Percentiles rank a stretch among this genome's conserved stretches.
phyloP scores from a whole-genome alignment of 371 early-diverging fungal species.

The Mortierella polycephala region DNA sequence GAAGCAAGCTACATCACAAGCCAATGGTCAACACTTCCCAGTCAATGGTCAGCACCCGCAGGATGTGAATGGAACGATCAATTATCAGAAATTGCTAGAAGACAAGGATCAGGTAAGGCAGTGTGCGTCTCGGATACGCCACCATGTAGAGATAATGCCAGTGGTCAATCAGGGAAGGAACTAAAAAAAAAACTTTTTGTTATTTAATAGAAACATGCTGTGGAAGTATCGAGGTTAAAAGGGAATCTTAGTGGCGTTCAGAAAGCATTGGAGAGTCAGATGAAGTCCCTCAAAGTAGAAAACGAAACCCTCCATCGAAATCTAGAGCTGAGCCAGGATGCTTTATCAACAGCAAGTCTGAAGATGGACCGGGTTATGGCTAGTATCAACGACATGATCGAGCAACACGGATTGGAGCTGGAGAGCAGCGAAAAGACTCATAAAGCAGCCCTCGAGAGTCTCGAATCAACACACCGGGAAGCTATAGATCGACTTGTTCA shows the following conservation, averaged over 20 bases:
- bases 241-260: slow-evolving; percentile 11
- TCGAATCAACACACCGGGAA: slow-evolving; percentile 22
- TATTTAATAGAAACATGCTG: slow-evolving; percentile 20
- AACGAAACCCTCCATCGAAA: slow-evolving; percentile 15
- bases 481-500: slow-evolving; percentile 20
- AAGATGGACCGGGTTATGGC: slow-evolving; percentile 17
- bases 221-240: slow-evolving; percentile 13
- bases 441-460: slow-evolving; percentile 10
- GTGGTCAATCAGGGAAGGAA: too few relatives aligned
- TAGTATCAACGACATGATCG: slow-evolving; percentile 15
- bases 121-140: too few relatives aligned
- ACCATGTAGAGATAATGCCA: too few relatives aligned
- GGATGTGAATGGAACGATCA: background rate
- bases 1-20: background rate
- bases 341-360: slow-evolving; percentile 6
- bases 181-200: too few relatives aligned
- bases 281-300: slow-evolving; percentile 9
- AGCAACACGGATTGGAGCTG: slow-evolving; percentile 15
- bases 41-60: background rate
- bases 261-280: slow-evolving; percentile 14
- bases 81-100: slow-evolving; percentile 6
- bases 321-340: slow-evolving; percentile 7
- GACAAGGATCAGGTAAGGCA: slow-evolving; percentile 21
- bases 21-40: slow-evolving; percentile 5
- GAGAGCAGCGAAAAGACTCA: slow-evolving; percentile 11